phyloP scores from a whole-genome alignment of 371 early-diverging fungal genomes.

The Saksenaea oblongispora region DNA sequence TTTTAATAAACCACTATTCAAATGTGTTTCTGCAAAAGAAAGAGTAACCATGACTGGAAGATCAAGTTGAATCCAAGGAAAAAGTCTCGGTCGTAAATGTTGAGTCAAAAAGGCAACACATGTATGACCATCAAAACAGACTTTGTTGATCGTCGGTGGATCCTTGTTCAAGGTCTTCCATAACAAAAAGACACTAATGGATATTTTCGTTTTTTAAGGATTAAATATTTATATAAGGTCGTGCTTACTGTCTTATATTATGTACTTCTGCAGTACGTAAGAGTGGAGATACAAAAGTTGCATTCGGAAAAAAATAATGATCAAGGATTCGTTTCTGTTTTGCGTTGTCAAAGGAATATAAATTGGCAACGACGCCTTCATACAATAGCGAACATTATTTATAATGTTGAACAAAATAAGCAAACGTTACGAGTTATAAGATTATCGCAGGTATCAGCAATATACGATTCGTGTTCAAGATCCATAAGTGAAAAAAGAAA shows the following conservation, averaged over 20 bases:
- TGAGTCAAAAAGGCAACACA: conserved; percentile 26
- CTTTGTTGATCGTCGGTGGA: conserved; percentile 19
- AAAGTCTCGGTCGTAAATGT: conserved; percentile 15
- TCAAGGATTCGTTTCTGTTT: conserved; percentile 39
- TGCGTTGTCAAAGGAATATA: conserved; percentile 40
- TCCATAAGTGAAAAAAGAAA: conserved; percentile 3
- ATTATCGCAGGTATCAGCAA: not conserved
- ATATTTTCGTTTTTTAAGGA: not conserved
- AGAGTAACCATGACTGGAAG: conserved; percentile 27
- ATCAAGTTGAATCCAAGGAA: conserved; percentile 23
- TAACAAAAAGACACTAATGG: conserved; percentile 14
- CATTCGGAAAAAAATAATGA: conserved; percentile 40
- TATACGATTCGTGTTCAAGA: not conserved
- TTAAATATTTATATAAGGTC: too few species aligned
- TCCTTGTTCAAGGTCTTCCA: conserved; percentile 26
- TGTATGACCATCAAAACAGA: conserved; percentile 25
- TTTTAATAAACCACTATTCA: conserved; percentile 27
- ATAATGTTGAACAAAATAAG: not conserved
- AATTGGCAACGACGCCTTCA: conserved; percentile 34
- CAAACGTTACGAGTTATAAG: conserved; percentile 2
- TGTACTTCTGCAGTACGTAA: conserved; percentile 48
- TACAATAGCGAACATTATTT: not conserved
- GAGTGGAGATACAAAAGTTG: conserved; percentile 47
- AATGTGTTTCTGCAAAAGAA: conserved; percentile 24
- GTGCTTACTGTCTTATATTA: conserved; percentile 51